These are phyloP conservation scores for Carex kokanica DNA, from an alignment of 176 grass and related monocot genomes.

Conservation along the genomic window DNA sequence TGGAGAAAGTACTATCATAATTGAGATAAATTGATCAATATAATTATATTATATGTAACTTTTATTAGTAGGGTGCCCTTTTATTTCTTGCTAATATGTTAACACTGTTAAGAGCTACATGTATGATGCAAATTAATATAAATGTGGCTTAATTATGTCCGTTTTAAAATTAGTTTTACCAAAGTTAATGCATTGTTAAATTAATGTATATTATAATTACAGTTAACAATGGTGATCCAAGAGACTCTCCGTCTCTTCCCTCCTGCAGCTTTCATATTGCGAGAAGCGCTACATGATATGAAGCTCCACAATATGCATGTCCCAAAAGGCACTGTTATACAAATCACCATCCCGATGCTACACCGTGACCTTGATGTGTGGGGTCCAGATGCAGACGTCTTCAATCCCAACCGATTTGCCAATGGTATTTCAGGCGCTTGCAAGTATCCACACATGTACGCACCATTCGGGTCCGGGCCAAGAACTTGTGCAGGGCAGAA, in stretches of 20 bases:
- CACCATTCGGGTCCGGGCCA: slow-evolving; percentile 53
- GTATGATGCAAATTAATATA: background rate
- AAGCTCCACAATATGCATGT: slow-evolving; percentile 41
- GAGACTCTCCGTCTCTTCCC: slow-evolving; percentile 63
- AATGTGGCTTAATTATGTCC: slow-evolving; percentile 26
- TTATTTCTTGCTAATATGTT: too few species aligned
- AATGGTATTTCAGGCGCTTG: slow-evolving; percentile 48
- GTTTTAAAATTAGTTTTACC: background rate
- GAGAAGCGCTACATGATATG: slow-evolving; percentile 48
- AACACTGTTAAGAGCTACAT: background rate
- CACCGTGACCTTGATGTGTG: slow-evolving; percentile 46
- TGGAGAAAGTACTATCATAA: background rate
- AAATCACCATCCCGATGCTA: slow-evolving; percentile 27
- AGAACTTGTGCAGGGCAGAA: slow-evolving; percentile 71
- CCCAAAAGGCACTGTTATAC: slow-evolving; percentile 48
- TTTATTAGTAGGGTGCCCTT: background rate
- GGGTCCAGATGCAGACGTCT: slow-evolving; percentile 38
- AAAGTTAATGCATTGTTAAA: too few species aligned
- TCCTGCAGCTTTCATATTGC: slow-evolving; percentile 28
- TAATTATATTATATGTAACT: background rate
- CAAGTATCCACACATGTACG: slow-evolving; percentile 49
- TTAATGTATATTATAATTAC: background rate
- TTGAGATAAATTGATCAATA: slow-evolving; percentile 15
- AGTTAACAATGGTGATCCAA: slow-evolving; percentile 87
- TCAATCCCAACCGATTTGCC: slow-evolving; percentile 56